Conservation (phyloP, 768 basidiomycete species). For the Crassisporium funariophilum region DNA sequence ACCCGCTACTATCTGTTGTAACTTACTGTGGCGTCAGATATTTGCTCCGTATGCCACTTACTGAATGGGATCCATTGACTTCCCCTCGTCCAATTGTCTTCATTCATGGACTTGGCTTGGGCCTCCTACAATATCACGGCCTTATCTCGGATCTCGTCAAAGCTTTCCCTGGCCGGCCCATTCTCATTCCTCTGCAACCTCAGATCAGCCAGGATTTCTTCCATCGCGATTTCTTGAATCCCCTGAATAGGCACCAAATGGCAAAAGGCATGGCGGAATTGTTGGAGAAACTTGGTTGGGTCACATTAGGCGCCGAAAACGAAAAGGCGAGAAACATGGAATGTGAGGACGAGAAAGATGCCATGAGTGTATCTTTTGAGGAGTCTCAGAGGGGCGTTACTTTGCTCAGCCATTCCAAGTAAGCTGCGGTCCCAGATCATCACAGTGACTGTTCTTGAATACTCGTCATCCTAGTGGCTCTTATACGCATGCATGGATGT, state of each 20-base stretch:
- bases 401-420: conserved; percentile 90
- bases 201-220: conserved; percentile 88
- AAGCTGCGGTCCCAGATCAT: conserved; percentile 24
- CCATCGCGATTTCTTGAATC: conserved; percentile 70
- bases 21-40: conserved; percentile 54
- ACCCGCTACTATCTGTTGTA: neutral
- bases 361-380: conserved; percentile 15
- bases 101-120: conserved; percentile 87
- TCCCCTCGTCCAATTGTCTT: conserved; percentile 78
- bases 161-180: conserved; percentile 63
- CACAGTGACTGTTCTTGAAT: conserved; percentile 4
- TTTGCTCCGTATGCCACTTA: conserved; percentile 71
- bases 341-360: conserved; percentile 30
- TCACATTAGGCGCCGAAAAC: conserved; percentile 27
- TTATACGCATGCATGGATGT: conserved; percentile 86
- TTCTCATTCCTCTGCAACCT: conserved; percentile 78
- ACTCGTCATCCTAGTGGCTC: conserved; percentile 54
- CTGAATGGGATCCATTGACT: conserved; percentile 57
- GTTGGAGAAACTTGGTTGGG: conserved; percentile 68
- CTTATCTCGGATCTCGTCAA: conserved; percentile 61
- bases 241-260: conserved; percentile 65
- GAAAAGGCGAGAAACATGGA: conserved; percentile 20
- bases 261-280: conserved; percentile 57
- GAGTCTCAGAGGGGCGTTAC: conserved; percentile 59
- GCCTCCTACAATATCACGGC: conserved; percentile 69